Percentiles rank a stretch among this genome's conserved stretches.
Evolutionary conservation across 2,329 filamentous ascomycete species (phyloP).

Genomic region (Cercospora brassicicola): DNA sequence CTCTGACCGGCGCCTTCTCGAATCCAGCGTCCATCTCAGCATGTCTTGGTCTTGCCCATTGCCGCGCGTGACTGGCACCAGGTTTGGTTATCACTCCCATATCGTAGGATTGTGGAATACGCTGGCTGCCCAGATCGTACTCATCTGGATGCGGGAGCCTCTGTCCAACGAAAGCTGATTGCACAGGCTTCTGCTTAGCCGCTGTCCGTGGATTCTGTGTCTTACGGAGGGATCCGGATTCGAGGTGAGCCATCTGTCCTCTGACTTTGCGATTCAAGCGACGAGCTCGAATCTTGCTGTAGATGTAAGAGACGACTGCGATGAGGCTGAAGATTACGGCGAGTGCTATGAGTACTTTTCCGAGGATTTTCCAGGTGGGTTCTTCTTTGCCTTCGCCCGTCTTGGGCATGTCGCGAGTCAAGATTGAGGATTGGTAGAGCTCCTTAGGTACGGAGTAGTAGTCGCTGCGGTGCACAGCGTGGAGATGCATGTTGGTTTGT

Average conservation of each 20-base stretch:
- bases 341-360: slow-evolving; percentile 1
- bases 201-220: background rate
- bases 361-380: slow-evolving; percentile 8
- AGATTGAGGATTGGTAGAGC: background rate
- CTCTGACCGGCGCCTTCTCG: background rate
- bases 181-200: background rate
- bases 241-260: background rate
- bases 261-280: background rate
- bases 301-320: background rate
- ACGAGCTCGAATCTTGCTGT: background rate
- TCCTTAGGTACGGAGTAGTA: slow-evolving; percentile 9
- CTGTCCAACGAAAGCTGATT: background rate
- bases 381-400: background rate
- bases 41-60: background rate
- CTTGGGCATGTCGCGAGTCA: slow-evolving; percentile 15
- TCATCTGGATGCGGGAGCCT: background rate
- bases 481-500: slow-evolving; percentile 14
- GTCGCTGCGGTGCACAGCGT: slow-evolving; percentile 12
- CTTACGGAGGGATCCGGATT: background rate
- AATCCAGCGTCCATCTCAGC: background rate
- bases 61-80: background rate
- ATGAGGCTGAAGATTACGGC: background rate
- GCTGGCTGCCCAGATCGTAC: background rate
- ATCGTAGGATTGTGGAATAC: background rate
- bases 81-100: background rate